Percentiles rank a stretch among this genome's conserved stretches.
Evolutionary conservation across 768 basidiomycete genomes (phyloP).

Genomic region (Amanita rimosa): DNA sequence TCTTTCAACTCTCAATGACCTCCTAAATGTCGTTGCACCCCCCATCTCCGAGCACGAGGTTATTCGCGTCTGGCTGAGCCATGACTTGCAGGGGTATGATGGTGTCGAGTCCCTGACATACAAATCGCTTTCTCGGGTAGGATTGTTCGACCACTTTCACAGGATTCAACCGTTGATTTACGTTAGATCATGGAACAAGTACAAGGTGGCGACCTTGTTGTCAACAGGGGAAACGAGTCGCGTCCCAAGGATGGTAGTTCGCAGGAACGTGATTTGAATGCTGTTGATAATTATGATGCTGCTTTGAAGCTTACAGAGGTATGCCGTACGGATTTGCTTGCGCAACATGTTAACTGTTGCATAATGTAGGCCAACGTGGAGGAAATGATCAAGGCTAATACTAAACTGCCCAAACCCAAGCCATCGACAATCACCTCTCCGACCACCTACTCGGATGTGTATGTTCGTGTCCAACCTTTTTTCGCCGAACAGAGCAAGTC

Average conservation of each 20-base stretch:
- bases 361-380: slow-evolving; percentile 59
- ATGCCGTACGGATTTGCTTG: slow-evolving; percentile 11
- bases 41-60: slow-evolving; percentile 98
- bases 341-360: background rate
- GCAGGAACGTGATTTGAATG: slow-evolving; percentile 57
- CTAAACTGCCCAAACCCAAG: slow-evolving; percentile 21
- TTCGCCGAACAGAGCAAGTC: slow-evolving; percentile 26
- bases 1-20: slow-evolving; percentile 79
- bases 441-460: slow-evolving; percentile 82
- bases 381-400: slow-evolving; percentile 58
- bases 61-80: slow-evolving; percentile 89
- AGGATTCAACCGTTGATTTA: background rate
- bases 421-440: slow-evolving; percentile 31
- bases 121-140: slow-evolving; percentile 68
- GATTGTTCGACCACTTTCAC: slow-evolving; percentile 13
- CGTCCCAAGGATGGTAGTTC: slow-evolving; percentile 49
- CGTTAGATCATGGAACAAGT: slow-evolving; percentile 86
- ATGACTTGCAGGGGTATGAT: slow-evolving; percentile 95
- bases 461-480: slow-evolving; percentile 88
- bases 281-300: slow-evolving; percentile 75
- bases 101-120: slow-evolving; percentile 94
- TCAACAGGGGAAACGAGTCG: slow-evolving; percentile 74
- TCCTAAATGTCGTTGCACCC: slow-evolving; percentile 94
- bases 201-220: slow-evolving; percentile 82
- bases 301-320: slow-evolving; percentile 83